These are phyloP conservation scores for Rhizopus microsporus DNA, from an alignment of 371 early-diverging fungal genomes.

Conservation along the genomic window DNA sequence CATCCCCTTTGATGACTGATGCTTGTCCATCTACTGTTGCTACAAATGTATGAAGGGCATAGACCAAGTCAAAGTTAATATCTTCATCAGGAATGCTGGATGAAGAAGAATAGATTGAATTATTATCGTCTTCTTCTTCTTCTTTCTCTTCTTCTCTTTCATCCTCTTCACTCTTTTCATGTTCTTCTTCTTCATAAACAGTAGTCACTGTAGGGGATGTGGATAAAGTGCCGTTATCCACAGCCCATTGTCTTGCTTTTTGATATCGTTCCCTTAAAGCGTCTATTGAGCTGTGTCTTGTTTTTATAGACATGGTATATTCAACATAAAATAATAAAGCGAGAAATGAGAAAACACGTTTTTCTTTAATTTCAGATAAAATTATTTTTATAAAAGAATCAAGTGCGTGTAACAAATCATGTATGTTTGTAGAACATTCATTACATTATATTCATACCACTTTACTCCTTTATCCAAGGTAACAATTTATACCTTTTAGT, in stretches of 20 bases:
- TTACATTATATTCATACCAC: too few relatives aligned
- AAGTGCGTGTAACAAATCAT: too few relatives aligned
- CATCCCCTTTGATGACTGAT: conserved; percentile 87
- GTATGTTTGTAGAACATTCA: too few relatives aligned
- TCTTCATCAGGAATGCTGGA: conserved; percentile 74
- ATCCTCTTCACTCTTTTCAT: conserved; percentile 33
- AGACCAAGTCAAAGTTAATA: conserved; percentile 78
- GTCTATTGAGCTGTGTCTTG: conserved; percentile 19
- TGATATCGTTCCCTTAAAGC: conserved; percentile 23
- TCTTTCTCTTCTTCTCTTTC: conserved; percentile 47
- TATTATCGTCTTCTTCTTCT: conserved; percentile 46
- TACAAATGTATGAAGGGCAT: conserved; percentile 92
- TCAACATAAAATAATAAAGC: conserved; percentile 1
- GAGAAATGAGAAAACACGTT: conserved; percentile 8
- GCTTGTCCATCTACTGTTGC: conserved; percentile 95
- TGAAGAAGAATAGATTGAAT: conserved; percentile 48
- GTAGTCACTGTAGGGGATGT: conserved; percentile 25
- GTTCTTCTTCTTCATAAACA: conserved; percentile 34
- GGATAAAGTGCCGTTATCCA: neutral
- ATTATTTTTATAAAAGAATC: too few relatives aligned
- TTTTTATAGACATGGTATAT: conserved; percentile 13
- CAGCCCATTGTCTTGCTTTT: conserved; percentile 12
- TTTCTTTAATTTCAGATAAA: neutral
- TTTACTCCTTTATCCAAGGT: too few relatives aligned
- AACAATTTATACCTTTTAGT: too few relatives aligned